Evolutionary conservation across 2,329 filamentous ascomycete genomes (phyloP).

Genomic region (Chaetomium strumarium): DNA sequence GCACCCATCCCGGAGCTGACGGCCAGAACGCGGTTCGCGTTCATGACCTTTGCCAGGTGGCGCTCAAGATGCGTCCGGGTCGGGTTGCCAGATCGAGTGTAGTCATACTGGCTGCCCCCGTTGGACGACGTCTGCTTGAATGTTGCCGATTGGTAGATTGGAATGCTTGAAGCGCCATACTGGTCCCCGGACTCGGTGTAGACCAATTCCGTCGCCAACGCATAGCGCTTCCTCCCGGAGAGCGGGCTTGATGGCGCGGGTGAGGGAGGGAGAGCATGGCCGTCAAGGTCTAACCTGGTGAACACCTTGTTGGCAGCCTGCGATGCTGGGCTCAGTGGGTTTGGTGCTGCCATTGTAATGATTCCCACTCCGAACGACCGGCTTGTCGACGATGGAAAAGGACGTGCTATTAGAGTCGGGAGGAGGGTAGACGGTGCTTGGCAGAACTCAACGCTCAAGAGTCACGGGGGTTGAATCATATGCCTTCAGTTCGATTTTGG

Average conservation of each 20-base stretch:
- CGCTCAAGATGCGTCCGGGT: slow-evolving; percentile 93
- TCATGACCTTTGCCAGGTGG: slow-evolving; percentile 98
- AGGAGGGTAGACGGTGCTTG: neutral
- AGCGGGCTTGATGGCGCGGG: slow-evolving; percentile 88
- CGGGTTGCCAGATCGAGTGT: slow-evolving; percentile 95
- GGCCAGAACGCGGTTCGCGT: slow-evolving; percentile 80
- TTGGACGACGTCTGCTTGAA: slow-evolving; percentile 86
- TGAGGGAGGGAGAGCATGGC: slow-evolving; percentile 81
- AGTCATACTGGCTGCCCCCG: slow-evolving; percentile 90
- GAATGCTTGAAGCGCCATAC: slow-evolving; percentile 92
- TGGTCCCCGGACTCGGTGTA: slow-evolving; percentile 96
- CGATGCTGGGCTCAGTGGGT: slow-evolving; percentile 30
- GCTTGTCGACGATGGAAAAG: neutral
- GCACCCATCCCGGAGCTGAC: slow-evolving; percentile 97
- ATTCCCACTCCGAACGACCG: neutral
- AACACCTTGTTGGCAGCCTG: slow-evolving; percentile 47
- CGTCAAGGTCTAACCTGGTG: slow-evolving; percentile 67
- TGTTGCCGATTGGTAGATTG: slow-evolving; percentile 97
- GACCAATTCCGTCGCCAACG: slow-evolving; percentile 90
- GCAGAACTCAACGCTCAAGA: no score
- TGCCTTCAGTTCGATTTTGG: no score
- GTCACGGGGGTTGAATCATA: no score
- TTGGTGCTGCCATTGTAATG: slow-evolving; percentile 27
- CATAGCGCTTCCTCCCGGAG: slow-evolving; percentile 76
- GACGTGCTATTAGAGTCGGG: neutral